Base-by-base conservation (phyloP, 192 early-diverging fungal species). In the Backusella macrospora region DNA sequence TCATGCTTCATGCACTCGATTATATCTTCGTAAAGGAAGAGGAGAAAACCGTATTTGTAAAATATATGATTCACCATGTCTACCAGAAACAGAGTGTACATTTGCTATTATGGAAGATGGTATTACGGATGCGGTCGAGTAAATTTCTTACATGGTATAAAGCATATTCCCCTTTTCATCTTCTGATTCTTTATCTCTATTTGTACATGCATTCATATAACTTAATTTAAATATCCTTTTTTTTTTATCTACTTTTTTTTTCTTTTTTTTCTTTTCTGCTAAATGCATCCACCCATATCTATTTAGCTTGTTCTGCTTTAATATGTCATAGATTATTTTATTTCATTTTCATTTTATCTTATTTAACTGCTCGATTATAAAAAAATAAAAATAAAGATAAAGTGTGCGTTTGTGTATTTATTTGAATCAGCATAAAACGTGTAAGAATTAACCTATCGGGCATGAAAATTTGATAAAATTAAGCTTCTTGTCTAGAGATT, bases 31-130 rank as follows among this genome's bases (percentile, higher is more conserved):
- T 71, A 99, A 99, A 79, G 97, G 93, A 16, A 84, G 93, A 8
- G 95, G 90, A 16, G 96, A 98, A 73, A 96, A 87, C 44, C 91
- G 97, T 48, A 92, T 98, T 40, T 97, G 96, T 86, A 99, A 99
- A 80, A 88, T 99, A 40, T 99, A 98, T 81, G 97, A 99, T 78
- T 97, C 95, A 5, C 97, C 97, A 4, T 96, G 92, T 69, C 81
- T 99, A 39, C 92, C 96, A 3, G 97, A 99, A 75, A 82, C 91
- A 4, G 97, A 99, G 78, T 94, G 92, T 15, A 86, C 92, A 76
- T 99, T 99, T 87, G 88, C 95, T 21, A 99, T 99, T 73, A 88
- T 88, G 13, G 84, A 85, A 23, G 91, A 96, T 73, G 97, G 97
- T 59, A 98, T 97, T 81, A 91, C 86, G 5, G 95, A 98, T 75